Percentiles rank a stretch among this genome's conserved stretches.
Conservation (phyloP, 495 filamentous ascomycete species). For the Penicillium fimorum region DNA sequence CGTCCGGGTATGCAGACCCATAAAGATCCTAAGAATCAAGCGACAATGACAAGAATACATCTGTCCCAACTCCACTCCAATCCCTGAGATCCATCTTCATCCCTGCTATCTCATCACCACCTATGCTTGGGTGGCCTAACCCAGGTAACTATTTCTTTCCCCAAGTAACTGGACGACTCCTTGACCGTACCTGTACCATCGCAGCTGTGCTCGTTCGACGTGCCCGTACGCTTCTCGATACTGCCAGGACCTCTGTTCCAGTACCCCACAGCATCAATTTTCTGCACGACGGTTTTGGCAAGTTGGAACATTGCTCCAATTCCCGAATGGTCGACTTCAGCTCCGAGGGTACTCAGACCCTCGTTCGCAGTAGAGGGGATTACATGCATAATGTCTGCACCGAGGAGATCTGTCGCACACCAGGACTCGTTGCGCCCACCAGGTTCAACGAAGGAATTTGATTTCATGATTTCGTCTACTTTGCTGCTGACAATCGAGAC, state of each 20-base stretch:
- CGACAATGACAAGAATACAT: background rate
- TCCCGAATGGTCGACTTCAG: conserved; percentile 28
- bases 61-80: background rate
- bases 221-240: background rate
- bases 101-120: background rate
- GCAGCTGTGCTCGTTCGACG: background rate
- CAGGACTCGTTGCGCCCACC: conserved; percentile 29
- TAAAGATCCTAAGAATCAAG: background rate
- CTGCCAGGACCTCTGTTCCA: conserved; percentile 25
- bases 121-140: background rate
- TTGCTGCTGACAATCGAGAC: conserved; percentile 34
- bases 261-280: conserved; percentile 39
- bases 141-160: background rate
- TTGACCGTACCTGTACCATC: background rate
- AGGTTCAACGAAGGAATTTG: conserved; percentile 31
- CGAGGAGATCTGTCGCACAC: conserved; percentile 2
- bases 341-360: conserved; percentile 1
- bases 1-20: background rate
- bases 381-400: background rate
- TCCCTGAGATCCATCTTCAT: background rate
- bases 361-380: conserved; percentile 2
- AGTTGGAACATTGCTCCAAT: conserved; percentile 34
- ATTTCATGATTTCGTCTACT: conserved; percentile 27
- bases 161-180: background rate
- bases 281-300: conserved; percentile 31